Percentiles rank a stretch among this genome's conserved stretches.
Evolutionary conservation across 2,329 filamentous ascomycete species (phyloP).

Genomic region (Exophiala aquamarina): DNA sequence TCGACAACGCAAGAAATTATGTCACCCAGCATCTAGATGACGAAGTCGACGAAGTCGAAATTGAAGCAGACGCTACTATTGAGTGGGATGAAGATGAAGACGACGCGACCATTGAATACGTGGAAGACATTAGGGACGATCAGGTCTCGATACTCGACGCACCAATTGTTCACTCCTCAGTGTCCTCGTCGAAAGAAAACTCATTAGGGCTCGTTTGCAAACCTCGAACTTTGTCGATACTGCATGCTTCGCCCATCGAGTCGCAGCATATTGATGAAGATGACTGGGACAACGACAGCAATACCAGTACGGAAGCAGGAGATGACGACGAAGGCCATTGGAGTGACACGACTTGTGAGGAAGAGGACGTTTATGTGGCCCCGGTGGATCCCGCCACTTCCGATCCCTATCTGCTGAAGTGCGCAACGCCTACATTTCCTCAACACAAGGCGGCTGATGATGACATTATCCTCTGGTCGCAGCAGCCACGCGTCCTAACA

Average conservation of each 20-base stretch:
- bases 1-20: conserved; percentile 17
- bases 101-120: conserved; percentile 1
- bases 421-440: background rate
- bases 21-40: conserved; percentile 13
- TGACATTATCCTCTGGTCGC: conserved; percentile 19
- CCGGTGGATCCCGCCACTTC: background rate
- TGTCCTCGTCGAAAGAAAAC: background rate
- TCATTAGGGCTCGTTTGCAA: background rate
- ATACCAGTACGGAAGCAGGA: conserved; percentile 13
- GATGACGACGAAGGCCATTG: conserved; percentile 13
- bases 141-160: no score
- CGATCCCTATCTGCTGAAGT: background rate
- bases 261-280: background rate
- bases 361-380: conserved; percentile 2
- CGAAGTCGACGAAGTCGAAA: background rate
- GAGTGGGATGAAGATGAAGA: conserved; percentile 1
- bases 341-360: conserved; percentile 16
- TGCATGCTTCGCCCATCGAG: no score
- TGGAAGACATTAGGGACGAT: conserved; percentile 3
- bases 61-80: background rate
- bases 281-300: conserved; percentile 9
- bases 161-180: background rate
- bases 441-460: conserved; percentile 1
- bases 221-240: no score
- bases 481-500: conserved; percentile 19